A percentile compares a stretch with the other conserved stretches of the same genome.
These are phyloP conservation scores for Secale cereale DNA, from an alignment of 176 grass and related monocot genomes.

Conservation along the genomic window DNA sequence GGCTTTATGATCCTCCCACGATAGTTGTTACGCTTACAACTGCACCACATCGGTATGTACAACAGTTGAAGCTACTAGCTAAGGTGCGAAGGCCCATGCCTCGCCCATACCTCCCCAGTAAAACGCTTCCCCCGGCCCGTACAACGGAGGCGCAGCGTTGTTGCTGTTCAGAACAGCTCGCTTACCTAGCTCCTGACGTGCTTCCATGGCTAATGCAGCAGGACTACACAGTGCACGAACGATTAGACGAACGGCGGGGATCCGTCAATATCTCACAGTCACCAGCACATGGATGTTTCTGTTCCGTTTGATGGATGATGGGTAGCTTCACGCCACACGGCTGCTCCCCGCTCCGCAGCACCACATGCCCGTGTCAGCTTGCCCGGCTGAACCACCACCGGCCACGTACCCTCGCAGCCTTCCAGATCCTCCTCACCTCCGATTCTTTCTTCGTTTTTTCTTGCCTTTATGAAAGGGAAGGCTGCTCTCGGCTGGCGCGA, in stretches of 20 bases:
- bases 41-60: neutral
- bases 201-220: neutral
- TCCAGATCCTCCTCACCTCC: neutral
- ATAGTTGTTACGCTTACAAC: neutral
- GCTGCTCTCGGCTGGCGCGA: neutral
- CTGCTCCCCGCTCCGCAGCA: slow-evolving; percentile 20
- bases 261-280: neutral
- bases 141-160: neutral
- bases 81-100: neutral
- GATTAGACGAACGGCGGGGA: no score
- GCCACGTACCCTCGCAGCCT: neutral
- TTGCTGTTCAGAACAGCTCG: neutral
- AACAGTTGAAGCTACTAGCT: neutral
- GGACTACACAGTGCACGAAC: no score
- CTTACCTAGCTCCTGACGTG: neutral
- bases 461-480: neutral
- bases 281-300: neutral
- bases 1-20: neutral
- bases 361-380: neutral
- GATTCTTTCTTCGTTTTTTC: neutral
- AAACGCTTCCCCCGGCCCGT: neutral
- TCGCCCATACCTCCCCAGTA: neutral
- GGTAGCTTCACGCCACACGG: neutral
- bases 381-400: neutral
- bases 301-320: neutral